Evolutionary conservation across 495 filamentous ascomycete species (phyloP), one percentile per base, ranked within the genome.

Genomic region (Aspergillus heteromorphus): DNA sequence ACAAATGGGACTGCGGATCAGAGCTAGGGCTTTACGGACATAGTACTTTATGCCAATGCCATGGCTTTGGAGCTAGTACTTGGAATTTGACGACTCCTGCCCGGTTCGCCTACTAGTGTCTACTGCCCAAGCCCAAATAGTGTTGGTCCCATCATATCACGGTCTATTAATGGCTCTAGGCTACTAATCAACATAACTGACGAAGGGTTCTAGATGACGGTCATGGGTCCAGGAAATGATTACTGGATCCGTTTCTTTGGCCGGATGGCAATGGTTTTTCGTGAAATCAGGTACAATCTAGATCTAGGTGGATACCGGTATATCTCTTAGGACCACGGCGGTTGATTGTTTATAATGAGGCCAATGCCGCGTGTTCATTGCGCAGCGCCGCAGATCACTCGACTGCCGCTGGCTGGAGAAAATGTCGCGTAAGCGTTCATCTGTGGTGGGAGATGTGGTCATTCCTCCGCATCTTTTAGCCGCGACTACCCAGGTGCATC

Each of bases 371-470:
- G 13, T n/a, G 11, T 38, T 13, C 13, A n/a, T 38, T 9, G 34
- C 13, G n/a, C n/a, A n/a, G n/a, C n/a, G n/a, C n/a, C n/a, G n/a
- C 34, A 38, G 34, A n/a, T n/a, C 5, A 38, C 13, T 14, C 34
- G 1, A 38, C 34, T 9, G n/a, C 34, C 34, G 34, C 34, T 5
- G 34, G 34, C 34, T 5, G 34, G 34, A n/a, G 13, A 13, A 38
- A 43, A 45, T 45, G 42, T 23, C 42, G 8, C 42, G 19, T 9
- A n/a, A 21, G 19, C 20, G 14, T 25, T 14, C 20, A 25, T 45
- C 42, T n/a, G 42, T 45, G 42, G 42, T 45, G 13, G 42, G 14
- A 25, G 42, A 45, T 27, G 42, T 45, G 42, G 42, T 45, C 19
- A 45, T 45, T 45, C 42, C 42, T 4, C 20, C 42, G 20, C 42